These are phyloP conservation scores for Annona cherimola DNA, from an alignment of 164 flowering plant genomes.

Conservation along the genomic window DNA sequence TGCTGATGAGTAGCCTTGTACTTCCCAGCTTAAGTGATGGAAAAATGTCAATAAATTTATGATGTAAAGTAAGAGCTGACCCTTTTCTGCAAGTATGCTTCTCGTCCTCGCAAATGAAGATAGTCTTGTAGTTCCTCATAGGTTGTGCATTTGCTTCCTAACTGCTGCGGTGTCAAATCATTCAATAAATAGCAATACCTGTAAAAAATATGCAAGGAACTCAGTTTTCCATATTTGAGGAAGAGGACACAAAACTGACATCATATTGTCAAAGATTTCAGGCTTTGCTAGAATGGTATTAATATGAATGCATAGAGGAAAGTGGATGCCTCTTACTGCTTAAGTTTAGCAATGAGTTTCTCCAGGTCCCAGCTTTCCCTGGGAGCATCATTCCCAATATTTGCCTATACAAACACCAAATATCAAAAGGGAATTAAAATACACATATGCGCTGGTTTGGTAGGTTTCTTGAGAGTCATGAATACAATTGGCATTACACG, in stretches of 20 bases:
- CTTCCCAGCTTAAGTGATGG: neutral
- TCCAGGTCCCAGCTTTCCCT: constrained; percentile 91
- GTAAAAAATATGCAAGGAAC: neutral
- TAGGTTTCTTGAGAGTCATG: neutral
- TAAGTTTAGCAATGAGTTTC: constrained; percentile 82
- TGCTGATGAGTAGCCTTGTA: neutral
- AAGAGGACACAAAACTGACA: neutral
- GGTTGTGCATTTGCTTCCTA: constrained; percentile 56
- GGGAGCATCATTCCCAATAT: constrained; percentile 79
- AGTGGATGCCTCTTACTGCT: constrained; percentile 59
- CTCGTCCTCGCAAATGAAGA: constrained; percentile 76
- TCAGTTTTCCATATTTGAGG: neutral
- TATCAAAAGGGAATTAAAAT: neutral
- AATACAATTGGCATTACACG: no score
- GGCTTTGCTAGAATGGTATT: neutral
- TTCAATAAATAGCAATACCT: constrained; percentile 92
- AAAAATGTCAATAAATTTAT: neutral
- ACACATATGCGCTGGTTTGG: neutral
- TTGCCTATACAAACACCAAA: constrained; percentile 48
- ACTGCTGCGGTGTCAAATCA: constrained; percentile 75
- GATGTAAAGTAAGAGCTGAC: constrained; percentile 27
- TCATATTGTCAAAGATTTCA: neutral
- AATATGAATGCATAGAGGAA: neutral
- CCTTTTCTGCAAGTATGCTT: constrained; percentile 91
- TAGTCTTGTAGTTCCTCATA: constrained; percentile 69